Evolutionary conservation across 352 stramenopile genomes (phyloP).

Genomic region (Pythium insidiosum): DNA sequence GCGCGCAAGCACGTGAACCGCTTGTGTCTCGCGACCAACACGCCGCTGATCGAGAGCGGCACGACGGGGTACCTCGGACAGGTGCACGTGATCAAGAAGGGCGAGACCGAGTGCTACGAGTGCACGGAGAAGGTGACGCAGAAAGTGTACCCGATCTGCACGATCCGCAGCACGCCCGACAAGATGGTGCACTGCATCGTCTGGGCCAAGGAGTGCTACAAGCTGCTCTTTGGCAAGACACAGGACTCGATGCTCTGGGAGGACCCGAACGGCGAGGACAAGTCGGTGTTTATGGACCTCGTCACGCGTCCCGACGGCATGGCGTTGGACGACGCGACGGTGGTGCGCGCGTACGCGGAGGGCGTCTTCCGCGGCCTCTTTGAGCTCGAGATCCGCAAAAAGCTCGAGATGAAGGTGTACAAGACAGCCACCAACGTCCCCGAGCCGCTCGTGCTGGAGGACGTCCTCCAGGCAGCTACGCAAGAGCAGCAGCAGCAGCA

Average conservation of each 20-base stretch:
- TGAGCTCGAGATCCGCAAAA: slow-evolving; percentile 94
- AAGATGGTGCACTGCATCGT: slow-evolving; percentile 99
- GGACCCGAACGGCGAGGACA: slow-evolving; percentile 64
- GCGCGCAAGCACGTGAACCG: slow-evolving; percentile 98
- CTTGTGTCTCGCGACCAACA: slow-evolving; percentile 90
- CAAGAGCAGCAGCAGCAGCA: slow-evolving; percentile 3
- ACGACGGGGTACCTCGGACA: slow-evolving; percentile 99
- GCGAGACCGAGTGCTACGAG: slow-evolving; percentile 98
- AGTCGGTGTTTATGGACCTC: slow-evolving; percentile 81
- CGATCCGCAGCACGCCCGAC: slow-evolving; percentile 97
- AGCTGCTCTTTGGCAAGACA: slow-evolving; percentile 79
- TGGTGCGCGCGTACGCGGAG: slow-evolving; percentile 56
- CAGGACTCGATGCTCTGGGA: slow-evolving; percentile 95
- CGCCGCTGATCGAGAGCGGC: slow-evolving; percentile 94
- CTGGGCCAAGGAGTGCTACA: slow-evolving; percentile 93
- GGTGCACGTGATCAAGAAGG: slow-evolving; percentile 96
- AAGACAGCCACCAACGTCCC: slow-evolving; percentile 92
- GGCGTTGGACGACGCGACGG: slow-evolving; percentile 25
- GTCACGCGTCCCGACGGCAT: slow-evolving; percentile 39
- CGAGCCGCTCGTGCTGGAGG: slow-evolving; percentile 55
- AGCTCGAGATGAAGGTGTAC: slow-evolving; percentile 94
- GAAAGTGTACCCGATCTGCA: slow-evolving; percentile 99
- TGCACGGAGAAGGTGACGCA: slow-evolving; percentile 92
- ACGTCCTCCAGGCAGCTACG: slow-evolving; percentile 24
- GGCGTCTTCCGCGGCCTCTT: slow-evolving; percentile 89